A percentile compares a stretch with the other conserved stretches of the same genome.
phyloP scores from a whole-genome alignment of 768 basidiomycete genomes.

The Thelephora aurantiotincta region DNA sequence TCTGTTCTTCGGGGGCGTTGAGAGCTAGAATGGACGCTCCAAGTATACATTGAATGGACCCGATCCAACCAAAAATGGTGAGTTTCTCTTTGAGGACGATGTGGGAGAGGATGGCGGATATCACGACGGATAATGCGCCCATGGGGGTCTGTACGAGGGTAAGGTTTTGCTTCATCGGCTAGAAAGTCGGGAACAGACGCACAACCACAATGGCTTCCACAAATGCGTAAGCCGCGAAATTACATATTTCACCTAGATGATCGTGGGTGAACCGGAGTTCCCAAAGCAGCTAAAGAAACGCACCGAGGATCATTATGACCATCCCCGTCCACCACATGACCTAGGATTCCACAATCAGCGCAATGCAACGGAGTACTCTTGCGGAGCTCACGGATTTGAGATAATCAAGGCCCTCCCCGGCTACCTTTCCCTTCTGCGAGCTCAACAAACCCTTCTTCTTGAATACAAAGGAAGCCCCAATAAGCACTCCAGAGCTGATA shows the following conservation, averaged over 20 bases:
- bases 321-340: slow-evolving; percentile 40
- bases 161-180: neutral
- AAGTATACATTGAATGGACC: slow-evolving; percentile 76
- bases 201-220: slow-evolving; percentile 83
- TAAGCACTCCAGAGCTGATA: slow-evolving; percentile 31
- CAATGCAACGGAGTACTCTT: neutral
- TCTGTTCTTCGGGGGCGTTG: slow-evolving; percentile 63
- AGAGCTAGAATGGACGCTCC: slow-evolving; percentile 79
- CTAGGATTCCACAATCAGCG: slow-evolving; percentile 6
- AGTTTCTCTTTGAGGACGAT: slow-evolving; percentile 83
- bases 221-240: slow-evolving; percentile 56
- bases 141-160: slow-evolving; percentile 53
- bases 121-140: slow-evolving; percentile 86
- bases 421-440: slow-evolving; percentile 16
- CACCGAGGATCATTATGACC: slow-evolving; percentile 22
- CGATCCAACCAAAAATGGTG: slow-evolving; percentile 91
- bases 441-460: slow-evolving; percentile 38
- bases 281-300: neutral
- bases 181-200: slow-evolving; percentile 13
- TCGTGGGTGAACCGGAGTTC: neutral
- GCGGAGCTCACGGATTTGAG: slow-evolving; percentile 16
- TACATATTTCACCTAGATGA: slow-evolving; percentile 11
- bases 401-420: slow-evolving; percentile 19
- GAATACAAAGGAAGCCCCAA: slow-evolving; percentile 35
- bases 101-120: slow-evolving; percentile 83